phyloP scores from a whole-genome alignment of 805 yeast species.

The Priceomyces melissophilus region DNA sequence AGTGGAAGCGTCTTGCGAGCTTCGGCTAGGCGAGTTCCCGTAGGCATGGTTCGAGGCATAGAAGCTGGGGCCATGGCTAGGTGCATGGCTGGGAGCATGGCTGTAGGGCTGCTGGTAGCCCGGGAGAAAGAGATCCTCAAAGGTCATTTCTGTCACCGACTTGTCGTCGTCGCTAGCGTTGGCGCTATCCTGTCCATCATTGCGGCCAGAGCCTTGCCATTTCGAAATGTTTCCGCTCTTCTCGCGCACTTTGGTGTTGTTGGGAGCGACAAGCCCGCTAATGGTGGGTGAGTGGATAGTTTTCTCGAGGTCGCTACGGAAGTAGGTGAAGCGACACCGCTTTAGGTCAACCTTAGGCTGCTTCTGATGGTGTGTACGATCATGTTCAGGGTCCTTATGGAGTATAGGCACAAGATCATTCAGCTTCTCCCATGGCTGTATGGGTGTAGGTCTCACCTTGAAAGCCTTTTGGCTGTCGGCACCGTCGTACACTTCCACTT shows the following conservation, averaged over 20 bases:
- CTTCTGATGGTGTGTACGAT: conserved; percentile 2
- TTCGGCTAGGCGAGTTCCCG: neutral
- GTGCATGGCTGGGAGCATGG: too few relatives aligned
- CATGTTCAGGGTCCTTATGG: conserved; percentile 6
- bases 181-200: conserved; percentile 3
- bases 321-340: conserved; percentile 77
- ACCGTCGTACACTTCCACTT: conserved; percentile 39
- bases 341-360: conserved; percentile 13
- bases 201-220: conserved; percentile 12
- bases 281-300: conserved; percentile 88
- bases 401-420: conserved; percentile 31
- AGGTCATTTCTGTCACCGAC: conserved; percentile 4
- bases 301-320: conserved; percentile 83
- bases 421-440: conserved; percentile 67
- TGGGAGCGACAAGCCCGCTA: conserved; percentile 58
- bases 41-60: conserved; percentile 5
- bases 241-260: conserved; percentile 8
- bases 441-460: conserved; percentile 69
- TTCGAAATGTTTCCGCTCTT: conserved; percentile 8
- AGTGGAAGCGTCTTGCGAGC: too few relatives aligned
- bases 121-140: conserved; percentile 26
- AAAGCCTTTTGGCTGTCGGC: conserved; percentile 19
- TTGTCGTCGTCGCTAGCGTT: conserved; percentile 4
- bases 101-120: too few relatives aligned
- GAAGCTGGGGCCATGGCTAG: conserved; percentile 8